A percentile compares a stretch with the other conserved stretches of the same genome.
Conservation (phyloP, 306 rosid species). For the Malus asiatica region DNA sequence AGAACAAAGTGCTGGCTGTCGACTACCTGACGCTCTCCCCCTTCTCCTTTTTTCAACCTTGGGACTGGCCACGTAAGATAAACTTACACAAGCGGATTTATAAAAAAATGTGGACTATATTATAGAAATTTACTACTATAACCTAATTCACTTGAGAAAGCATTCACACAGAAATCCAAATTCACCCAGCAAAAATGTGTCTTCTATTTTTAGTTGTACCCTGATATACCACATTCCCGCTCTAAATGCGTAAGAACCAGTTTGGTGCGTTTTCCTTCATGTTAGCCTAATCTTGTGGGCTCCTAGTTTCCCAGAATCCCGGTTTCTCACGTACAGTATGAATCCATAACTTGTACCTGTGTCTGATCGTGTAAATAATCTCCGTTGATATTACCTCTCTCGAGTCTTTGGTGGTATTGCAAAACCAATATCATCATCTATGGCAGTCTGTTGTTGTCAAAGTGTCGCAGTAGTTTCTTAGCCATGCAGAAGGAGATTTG, state of each 20-base stretch:
- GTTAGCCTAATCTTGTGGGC: not conserved
- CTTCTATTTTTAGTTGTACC: not conserved
- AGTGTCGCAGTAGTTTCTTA: slow-evolving; percentile 42
- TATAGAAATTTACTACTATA: too few relatives aligned
- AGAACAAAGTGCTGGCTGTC: too few relatives aligned
- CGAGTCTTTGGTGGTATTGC: not conserved
- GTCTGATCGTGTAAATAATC: too few relatives aligned
- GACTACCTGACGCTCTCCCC: too few relatives aligned
- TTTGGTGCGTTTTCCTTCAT: not conserved
- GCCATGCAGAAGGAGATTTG: slow-evolving; percentile 57
- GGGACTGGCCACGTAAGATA: too few relatives aligned
- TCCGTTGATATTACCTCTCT: too few relatives aligned
- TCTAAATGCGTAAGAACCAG: not conserved
- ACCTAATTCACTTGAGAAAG: too few relatives aligned
- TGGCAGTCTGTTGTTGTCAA: not conserved
- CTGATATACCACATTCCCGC: not conserved
- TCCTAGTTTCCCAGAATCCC: not conserved
- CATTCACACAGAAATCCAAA: not conserved
- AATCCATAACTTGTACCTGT: too few relatives aligned
- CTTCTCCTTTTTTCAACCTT: too few relatives aligned
- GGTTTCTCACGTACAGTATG: not conserved
- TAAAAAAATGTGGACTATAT: too few relatives aligned
- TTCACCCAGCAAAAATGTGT: not conserved
- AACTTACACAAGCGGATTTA: too few relatives aligned
- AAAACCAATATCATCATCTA: not conserved